These are phyloP conservation scores for Detonula confervacea DNA, from an alignment of 352 stramenopile genomes.

Conservation along the genomic window DNA sequence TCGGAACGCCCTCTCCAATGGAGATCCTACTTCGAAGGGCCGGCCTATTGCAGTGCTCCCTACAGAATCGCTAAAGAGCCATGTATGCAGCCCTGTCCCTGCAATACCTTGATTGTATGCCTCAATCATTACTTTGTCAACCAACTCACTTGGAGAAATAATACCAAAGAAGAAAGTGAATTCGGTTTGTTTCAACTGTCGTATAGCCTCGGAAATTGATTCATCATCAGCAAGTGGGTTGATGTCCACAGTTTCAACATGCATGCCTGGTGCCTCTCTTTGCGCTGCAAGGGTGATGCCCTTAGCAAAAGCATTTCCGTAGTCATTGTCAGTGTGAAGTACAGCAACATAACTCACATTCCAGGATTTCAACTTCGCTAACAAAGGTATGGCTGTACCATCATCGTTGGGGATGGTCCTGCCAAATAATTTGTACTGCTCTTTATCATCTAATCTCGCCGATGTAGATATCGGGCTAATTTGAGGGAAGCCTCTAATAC, in stretches of 20 bases:
- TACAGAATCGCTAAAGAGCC: slow-evolving; percentile 62
- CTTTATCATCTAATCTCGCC: slow-evolving; percentile 57
- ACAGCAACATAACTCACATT: slow-evolving; percentile 35
- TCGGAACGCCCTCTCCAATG: slow-evolving; percentile 36
- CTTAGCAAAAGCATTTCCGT: slow-evolving; percentile 30
- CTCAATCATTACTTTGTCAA: slow-evolving; percentile 47
- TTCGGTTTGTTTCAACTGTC: slow-evolving; percentile 24
- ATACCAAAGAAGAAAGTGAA: slow-evolving; percentile 57
- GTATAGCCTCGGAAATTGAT: slow-evolving; percentile 17
- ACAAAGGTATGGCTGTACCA: slow-evolving; percentile 56
- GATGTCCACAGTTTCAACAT: background rate
- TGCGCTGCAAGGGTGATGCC: slow-evolving; percentile 6
- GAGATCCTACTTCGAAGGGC: slow-evolving; percentile 25
- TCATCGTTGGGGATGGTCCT: slow-evolving; percentile 62
- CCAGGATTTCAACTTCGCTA: slow-evolving; percentile 31
- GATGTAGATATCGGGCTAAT: slow-evolving; percentile 52
- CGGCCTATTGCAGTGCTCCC: slow-evolving; percentile 1
- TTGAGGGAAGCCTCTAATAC: slow-evolving; percentile 59
- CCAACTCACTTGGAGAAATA: slow-evolving; percentile 6
- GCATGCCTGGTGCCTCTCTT: background rate
- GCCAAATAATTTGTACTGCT: slow-evolving; percentile 68
- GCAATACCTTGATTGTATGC: slow-evolving; percentile 56
- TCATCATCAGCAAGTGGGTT: background rate
- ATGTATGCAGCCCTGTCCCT: slow-evolving; percentile 58
- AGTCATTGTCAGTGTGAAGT: slow-evolving; percentile 38